Evolutionary conservation across 2,329 filamentous ascomycete genomes (phyloP).

Genomic region (Fusarium nanum): DNA sequence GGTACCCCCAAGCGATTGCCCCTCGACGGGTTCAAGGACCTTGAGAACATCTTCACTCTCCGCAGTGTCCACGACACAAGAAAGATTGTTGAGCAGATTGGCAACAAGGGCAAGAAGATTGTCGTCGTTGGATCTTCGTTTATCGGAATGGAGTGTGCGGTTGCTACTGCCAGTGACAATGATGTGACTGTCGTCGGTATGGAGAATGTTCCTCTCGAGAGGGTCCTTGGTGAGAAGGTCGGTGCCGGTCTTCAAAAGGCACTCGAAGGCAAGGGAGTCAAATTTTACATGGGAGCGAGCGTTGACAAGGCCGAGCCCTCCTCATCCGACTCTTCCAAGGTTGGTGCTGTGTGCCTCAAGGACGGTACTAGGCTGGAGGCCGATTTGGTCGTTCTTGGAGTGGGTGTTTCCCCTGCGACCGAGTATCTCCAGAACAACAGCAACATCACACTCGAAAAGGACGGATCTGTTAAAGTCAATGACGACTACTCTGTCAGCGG

Average conservation of each 20-base stretch:
- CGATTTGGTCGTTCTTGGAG: conserved; percentile 90
- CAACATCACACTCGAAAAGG: conserved; percentile 76
- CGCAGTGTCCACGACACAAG: conserved; percentile 82
- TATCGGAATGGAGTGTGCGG: conserved; percentile 98
- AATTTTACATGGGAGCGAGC: conserved; percentile 83
- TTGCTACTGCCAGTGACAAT: conserved; percentile 82
- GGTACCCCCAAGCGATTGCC: conserved; percentile 81
- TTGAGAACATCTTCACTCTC: conserved; percentile 88
- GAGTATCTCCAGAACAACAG: conserved; percentile 81
- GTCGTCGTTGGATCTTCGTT: conserved; percentile 94
- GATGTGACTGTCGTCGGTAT: conserved; percentile 88
- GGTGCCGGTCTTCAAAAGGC: conserved; percentile 82
- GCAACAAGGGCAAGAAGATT: conserved; percentile 88
- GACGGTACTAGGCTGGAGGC: conserved; percentile 87
- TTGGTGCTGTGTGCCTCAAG: conserved; percentile 84
- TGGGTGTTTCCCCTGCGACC: conserved; percentile 88
- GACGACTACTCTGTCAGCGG: conserved; percentile 82
- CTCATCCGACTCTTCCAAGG: conserved; percentile 72
- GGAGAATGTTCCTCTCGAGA: conserved; percentile 86
- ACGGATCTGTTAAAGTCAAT: conserved; percentile 87
- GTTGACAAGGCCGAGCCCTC: conserved; percentile 87
- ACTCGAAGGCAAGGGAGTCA: conserved; percentile 87
- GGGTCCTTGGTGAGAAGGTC: conserved; percentile 84
- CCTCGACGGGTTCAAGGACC: conserved; percentile 84
- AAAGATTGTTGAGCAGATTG: conserved; percentile 81